A percentile compares a stretch with the other conserved stretches of the same genome.
Evolutionary conservation across 2,329 filamentous ascomycete genomes (phyloP).

Genomic region (Saccharata proteae): DNA sequence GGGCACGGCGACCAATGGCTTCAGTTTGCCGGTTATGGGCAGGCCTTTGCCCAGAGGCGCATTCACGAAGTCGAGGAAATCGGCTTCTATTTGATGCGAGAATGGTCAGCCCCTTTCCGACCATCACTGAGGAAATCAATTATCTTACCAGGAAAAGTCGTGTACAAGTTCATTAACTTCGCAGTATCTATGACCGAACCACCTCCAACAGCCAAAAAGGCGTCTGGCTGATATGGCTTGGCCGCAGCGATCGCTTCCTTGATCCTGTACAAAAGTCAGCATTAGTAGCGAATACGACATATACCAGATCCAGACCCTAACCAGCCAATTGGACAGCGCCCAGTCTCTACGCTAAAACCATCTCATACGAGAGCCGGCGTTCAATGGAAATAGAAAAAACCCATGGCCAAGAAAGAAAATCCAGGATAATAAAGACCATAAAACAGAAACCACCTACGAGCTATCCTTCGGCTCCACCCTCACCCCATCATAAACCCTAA

Average conservation of each 20-base stretch:
- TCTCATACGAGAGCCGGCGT: too few relatives aligned
- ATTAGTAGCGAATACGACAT: neutral
- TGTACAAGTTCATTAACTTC: slow-evolving; percentile 97
- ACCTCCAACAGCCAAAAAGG: slow-evolving; percentile 81
- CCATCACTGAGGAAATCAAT: neutral
- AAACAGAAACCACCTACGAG: slow-evolving; percentile 46
- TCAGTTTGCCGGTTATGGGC: slow-evolving; percentile 58
- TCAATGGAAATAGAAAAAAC: too few relatives aligned
- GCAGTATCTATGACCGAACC: slow-evolving; percentile 97
- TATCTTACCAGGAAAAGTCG: slow-evolving; percentile 52
- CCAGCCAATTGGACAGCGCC: too few relatives aligned
- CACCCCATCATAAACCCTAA: slow-evolving; percentile 68
- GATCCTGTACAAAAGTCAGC: slow-evolving; percentile 41
- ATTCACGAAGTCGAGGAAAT: slow-evolving; percentile 96
- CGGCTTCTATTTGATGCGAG: slow-evolving; percentile 46
- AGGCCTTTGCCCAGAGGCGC: slow-evolving; percentile 78
- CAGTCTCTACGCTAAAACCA: too few relatives aligned
- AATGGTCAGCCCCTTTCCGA: neutral
- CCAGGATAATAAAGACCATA: neutral
- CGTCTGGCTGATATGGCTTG: slow-evolving; percentile 70
- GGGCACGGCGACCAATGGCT: slow-evolving; percentile 69
- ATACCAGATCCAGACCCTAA: neutral
- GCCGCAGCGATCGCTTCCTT: slow-evolving; percentile 81
- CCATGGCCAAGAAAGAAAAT: too few relatives aligned
- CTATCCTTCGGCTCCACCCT: slow-evolving; percentile 89